These are phyloP conservation scores for Hansenula sp. DNA, from an alignment of 1,139 yeast genomes.

Conservation along the genomic window DNA sequence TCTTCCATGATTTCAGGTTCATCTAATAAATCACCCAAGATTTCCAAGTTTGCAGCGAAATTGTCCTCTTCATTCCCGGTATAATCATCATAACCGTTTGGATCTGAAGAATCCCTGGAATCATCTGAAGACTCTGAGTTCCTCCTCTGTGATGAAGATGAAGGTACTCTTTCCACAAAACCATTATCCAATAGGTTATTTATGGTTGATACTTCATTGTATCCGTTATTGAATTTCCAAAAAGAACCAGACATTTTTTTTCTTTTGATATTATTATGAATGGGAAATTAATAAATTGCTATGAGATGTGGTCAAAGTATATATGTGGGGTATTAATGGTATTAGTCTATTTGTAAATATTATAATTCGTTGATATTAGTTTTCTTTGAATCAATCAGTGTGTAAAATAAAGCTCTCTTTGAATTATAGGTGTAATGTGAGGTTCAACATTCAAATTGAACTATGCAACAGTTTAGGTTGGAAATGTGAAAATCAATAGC, in stretches of 20 bases:
- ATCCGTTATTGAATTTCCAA: conserved; percentile 90
- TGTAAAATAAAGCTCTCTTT: too few species aligned
- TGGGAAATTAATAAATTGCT: too few species aligned
- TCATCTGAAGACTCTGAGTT: conserved; percentile 19
- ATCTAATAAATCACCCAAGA: conserved; percentile 69
- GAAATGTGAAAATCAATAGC: too few species aligned
- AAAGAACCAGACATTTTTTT: conserved; percentile 68
- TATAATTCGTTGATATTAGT: too few species aligned
- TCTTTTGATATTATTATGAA: not conserved
- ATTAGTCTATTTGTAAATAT: not conserved
- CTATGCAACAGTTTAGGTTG: too few species aligned
- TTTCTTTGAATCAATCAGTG: too few species aligned
- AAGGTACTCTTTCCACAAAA: conserved; percentile 46
- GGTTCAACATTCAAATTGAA: too few species aligned
- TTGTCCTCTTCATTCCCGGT: conserved; percentile 20
- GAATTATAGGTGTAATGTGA: too few species aligned
- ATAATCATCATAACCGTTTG: conserved; percentile 17
- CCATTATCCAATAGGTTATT: conserved; percentile 56
- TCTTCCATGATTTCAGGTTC: conserved; percentile 87
- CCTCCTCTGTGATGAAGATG: conserved; percentile 23
- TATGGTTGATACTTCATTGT: conserved; percentile 71
- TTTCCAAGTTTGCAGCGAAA: conserved; percentile 31
- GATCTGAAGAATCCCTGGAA: conserved; percentile 20
- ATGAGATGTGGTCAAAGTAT: not conserved
- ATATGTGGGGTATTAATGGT: not conserved